phyloP scores from a whole-genome alignment of 345 rosid genomes.

The Euphorbia tirucalli region DNA sequence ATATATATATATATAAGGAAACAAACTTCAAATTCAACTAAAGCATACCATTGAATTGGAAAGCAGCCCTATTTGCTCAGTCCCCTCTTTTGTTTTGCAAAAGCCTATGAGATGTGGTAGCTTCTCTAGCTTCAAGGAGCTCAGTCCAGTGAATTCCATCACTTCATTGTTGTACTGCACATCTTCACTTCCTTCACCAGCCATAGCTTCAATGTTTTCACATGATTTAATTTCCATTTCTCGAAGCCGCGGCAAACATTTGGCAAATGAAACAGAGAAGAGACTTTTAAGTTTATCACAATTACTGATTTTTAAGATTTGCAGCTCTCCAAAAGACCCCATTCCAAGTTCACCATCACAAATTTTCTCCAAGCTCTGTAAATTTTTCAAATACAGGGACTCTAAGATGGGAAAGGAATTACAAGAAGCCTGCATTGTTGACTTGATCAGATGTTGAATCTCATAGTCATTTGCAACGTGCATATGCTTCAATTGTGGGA shows the following conservation, averaged over 20 bases:
- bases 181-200: too few species aligned
- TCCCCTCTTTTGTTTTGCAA: too few species aligned
- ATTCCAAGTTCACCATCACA: too few species aligned
- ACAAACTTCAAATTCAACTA: too few species aligned
- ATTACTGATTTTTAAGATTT: neutral
- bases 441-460: neutral
- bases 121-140: neutral
- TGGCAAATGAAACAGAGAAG: too few species aligned
- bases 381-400: too few species aligned
- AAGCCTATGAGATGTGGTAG: neutral
- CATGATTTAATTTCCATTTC: too few species aligned
- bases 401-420: neutral
- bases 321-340: neutral
- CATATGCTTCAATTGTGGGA: neutral
- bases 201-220: too few species aligned
- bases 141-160: neutral
- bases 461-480: neutral
- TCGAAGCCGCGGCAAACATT: too few species aligned
- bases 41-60: neutral
- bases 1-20: too few species aligned
- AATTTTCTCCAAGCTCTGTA: too few species aligned
- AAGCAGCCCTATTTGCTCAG: neutral
- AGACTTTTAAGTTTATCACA: conserved; percentile 3
- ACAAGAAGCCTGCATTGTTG: neutral
- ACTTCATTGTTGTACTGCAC: too few species aligned